Conservation (phyloP, 495 filamentous ascomycete genomes). For the Hyphodiscus hymeniophilus region DNA sequence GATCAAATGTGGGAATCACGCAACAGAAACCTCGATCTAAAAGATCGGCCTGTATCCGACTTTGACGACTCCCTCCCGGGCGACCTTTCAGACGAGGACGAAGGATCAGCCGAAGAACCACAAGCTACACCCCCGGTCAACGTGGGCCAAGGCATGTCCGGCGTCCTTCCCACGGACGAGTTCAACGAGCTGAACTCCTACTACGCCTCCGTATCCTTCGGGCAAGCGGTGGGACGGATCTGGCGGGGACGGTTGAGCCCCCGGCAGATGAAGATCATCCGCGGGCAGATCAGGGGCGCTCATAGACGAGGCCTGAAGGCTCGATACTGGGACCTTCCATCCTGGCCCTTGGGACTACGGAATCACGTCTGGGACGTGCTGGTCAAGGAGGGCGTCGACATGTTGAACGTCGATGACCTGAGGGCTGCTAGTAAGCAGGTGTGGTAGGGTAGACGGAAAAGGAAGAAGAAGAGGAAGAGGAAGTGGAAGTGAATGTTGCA, state of each 20-base stretch:
- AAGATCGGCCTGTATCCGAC: background rate
- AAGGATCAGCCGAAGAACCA: conserved; percentile 16
- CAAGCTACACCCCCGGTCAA: background rate
- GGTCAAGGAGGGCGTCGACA: conserved; percentile 59
- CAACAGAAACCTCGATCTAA: background rate
- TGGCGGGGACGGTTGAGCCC: conserved; percentile 33
- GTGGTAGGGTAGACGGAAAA: no score
- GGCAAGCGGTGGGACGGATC: conserved; percentile 34
- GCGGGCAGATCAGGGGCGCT: conserved; percentile 59
- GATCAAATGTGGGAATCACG: conserved; percentile 24
- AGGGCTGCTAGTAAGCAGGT: conserved; percentile 30
- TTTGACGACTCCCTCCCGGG: conserved; percentile 7
- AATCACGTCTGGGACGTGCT: conserved; percentile 70
- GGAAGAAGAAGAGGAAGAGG: no score
- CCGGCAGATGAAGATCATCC: conserved; percentile 50
- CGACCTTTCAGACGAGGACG: conserved; percentile 8
- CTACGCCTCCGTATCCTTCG: conserved; percentile 45
- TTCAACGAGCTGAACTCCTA: conserved; percentile 43
- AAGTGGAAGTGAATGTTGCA: no score
- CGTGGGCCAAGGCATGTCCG: conserved; percentile 17
- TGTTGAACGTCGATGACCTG: conserved; percentile 76
- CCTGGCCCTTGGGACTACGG: conserved; percentile 65
- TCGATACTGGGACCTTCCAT: conserved; percentile 72
- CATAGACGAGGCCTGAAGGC: conserved; percentile 61
- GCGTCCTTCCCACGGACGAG: conserved; percentile 13